Base-by-base conservation (phyloP, 352 stramenopile genomes). In the Phytophthora litchii region DNA sequence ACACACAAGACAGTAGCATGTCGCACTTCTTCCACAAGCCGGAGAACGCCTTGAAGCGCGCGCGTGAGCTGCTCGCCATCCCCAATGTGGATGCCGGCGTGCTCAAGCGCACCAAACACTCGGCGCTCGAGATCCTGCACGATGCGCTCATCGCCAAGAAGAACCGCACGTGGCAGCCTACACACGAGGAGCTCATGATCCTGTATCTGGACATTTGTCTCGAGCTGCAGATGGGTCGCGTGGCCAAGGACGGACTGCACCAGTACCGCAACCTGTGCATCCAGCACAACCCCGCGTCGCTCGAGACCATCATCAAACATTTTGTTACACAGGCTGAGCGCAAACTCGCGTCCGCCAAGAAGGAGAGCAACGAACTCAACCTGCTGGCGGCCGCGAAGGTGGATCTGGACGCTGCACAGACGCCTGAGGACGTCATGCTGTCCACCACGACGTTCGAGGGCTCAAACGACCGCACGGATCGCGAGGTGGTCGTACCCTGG, bases 241-340 rank as follows among this genome's bases (percentile, higher is more conserved):
- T 98, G 69, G 96, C 95, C 35, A 99, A 99, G 80, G 97, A 99
- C 70, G 97, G 97, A 1, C 79, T 99, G 31, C 96, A 99, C 68
- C 97, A 99, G 79, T 99, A 99, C 79, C 81, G 97, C 34, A 98
- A 98, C 79, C 68, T 99, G 42, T 76, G 88, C 54, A 78, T 97
- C 93, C 80, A 96, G 67, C 90, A 98, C 64, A 97, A 97, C 40
- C 95, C 97, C 0, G 88, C 92, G 14, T 98, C 91, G 70, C 83
- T 99, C 23, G 95, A 99, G 78, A 97, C 78, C 27, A 88, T 98
- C 19, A 97, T 99, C 49, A 74, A 83, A 21, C 88, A 98, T 72
- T 89, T 98, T 49, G 80, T 98, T 38, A 77, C 88, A 19, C 80
- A 96, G 58, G 94, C 90, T 7, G 79, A 94, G 47, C 77, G 91